phyloP scores from a whole-genome alignment of 2,329 filamentous ascomycete species.

The Thielaviopsis populi region DNA sequence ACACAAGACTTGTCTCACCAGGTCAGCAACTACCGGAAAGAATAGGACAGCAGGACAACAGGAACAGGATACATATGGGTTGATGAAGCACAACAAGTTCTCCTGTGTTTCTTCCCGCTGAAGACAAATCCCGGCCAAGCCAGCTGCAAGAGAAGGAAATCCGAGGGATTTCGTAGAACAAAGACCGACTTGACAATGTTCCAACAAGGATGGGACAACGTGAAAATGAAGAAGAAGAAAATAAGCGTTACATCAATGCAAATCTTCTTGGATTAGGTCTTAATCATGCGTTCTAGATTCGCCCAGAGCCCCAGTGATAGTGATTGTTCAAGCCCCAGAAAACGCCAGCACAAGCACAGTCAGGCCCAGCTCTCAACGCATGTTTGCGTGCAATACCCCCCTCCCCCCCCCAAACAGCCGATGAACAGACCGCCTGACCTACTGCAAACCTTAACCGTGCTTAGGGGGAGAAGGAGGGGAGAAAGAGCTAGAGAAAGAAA shows the following conservation, averaged over 20 bases:
- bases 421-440: slow-evolving; percentile 1
- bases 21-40: not conserved
- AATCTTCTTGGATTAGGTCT: not conserved
- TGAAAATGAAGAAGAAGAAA: not conserved
- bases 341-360: not conserved
- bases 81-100: not conserved
- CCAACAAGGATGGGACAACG: not conserved
- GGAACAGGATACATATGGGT: not conserved
- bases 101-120: not conserved
- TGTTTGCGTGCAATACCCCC: not conserved
- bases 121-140: not conserved
- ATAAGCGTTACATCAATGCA: not conserved
- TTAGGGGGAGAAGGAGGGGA: not conserved
- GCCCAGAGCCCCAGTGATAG: not conserved
- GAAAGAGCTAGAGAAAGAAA: not conserved
- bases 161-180: not conserved
- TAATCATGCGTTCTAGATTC: not conserved
- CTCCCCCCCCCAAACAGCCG: not conserved
- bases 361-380: not conserved
- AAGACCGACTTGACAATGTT: not conserved
- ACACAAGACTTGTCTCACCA: not conserved
- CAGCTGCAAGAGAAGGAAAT: not conserved
- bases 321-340: not conserved
- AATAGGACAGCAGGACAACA: not conserved
- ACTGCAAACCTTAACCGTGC: slow-evolving; percentile 1